phyloP scores from a whole-genome alignment of 148 eudicot species.

The Camellia sinensis region DNA sequence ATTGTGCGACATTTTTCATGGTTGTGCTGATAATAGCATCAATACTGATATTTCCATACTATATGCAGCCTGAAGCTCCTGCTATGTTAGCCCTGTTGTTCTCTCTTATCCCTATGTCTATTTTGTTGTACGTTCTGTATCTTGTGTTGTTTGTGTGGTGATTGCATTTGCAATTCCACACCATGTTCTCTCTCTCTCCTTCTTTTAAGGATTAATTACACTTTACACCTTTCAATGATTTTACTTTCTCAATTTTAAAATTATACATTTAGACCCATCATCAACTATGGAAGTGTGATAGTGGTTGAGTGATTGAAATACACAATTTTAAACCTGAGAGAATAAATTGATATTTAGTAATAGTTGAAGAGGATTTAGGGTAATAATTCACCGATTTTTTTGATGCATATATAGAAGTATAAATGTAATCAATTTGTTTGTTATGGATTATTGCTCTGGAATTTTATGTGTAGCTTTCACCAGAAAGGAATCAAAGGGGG shows the following conservation, averaged over 20 bases:
- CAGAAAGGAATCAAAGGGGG: neutral
- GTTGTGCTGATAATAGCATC: conserved; percentile 13
- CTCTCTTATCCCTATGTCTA: conserved; percentile 23
- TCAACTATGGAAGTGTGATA: too few species aligned
- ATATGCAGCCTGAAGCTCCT: conserved; percentile 30
- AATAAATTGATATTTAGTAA: too few species aligned
- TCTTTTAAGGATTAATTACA: too few species aligned
- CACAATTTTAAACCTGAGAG: too few species aligned
- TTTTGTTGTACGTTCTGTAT: conserved; percentile 18
- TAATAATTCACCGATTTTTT: too few species aligned
- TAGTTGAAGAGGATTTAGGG: too few species aligned
- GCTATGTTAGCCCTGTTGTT: conserved; percentile 13
- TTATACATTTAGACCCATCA: too few species aligned
- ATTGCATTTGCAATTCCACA: neutral
- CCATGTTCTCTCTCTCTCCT: too few species aligned
- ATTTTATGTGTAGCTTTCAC: neutral
- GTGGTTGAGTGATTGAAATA: too few species aligned
- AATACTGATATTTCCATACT: conserved; percentile 24
- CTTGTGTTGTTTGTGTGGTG: conserved; percentile 22
- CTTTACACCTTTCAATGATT: too few species aligned
- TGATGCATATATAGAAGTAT: neutral
- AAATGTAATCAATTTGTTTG: neutral
- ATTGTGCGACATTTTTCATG: conserved; percentile 19
- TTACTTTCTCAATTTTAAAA: too few species aligned
- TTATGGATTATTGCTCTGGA: neutral